Evolutionary conservation across 225 moss, liverwort and hornwort species (phyloP), one percentile per base, ranked within the genome.

Genomic region (Marchantia paleacea): DNA sequence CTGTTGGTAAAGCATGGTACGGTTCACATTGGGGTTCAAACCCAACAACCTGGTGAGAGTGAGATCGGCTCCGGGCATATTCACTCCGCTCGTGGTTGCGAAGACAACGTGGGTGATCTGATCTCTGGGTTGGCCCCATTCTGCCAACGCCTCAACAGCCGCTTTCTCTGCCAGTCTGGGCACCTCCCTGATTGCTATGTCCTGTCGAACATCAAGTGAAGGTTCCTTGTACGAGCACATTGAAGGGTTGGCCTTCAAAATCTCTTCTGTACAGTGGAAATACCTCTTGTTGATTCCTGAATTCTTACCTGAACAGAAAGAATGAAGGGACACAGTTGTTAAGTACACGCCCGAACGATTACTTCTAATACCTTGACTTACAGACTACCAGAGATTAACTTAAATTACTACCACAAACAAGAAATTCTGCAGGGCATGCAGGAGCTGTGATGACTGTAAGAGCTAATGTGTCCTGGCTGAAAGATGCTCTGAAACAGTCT

Each of bases 51-150:
- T 80, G 6, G 80, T 72, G 30, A 76, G 66, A n/a, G 74, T 75
- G 75, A 75, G 81, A 57, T 76, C 81, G 15, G 72, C 83, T 54
- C 92, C 91, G 12, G 92, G 92, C 92, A 92, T 91, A 81, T 85
- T 88, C 47, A 88, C 91, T 4, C 86, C 82, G 72, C 92, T 92
- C 10, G 89, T 90, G 12, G 91, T 89, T 6, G 81, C 81, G 84
- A 92, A 87, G 49, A 92, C 90, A 2, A 92, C 75, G 78, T 92
- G 91, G 7, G 92, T 92, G 74, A 92, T 91, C 57, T 29, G 6
- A 0, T 83, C 80, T 1, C 16, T 28, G 2, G 47, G 26, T 2
- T 85, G 84, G 9, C 88, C 92, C 92, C 91, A 92, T 30, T 92
- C 91, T 0, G 72, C 8, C 19, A 92, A 73, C 0, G 91, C 91